phyloP scores from a whole-genome alignment of 169 alveolate species.

The Perkinsus olseni region DNA sequence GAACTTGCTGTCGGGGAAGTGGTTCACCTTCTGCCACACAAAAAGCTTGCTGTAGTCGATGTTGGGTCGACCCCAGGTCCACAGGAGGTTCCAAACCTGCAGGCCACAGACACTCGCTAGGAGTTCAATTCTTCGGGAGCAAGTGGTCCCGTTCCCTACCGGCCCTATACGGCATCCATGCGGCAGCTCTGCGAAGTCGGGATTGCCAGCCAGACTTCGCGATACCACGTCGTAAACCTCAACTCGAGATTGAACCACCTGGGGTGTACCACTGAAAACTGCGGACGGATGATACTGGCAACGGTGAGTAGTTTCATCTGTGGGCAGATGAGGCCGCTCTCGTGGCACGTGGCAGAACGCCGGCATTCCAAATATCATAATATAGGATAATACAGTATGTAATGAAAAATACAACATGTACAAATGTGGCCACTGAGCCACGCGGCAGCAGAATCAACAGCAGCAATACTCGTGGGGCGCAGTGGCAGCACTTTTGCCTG shows the following conservation, averaged over 20 bases:
- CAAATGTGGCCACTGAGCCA: too few relatives aligned
- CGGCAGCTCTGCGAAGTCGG: slow-evolving; percentile 56
- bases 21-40: slow-evolving; percentile 60
- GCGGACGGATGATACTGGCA: too few relatives aligned
- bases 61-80: slow-evolving; percentile 68
- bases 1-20: slow-evolving; percentile 52
- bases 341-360: too few relatives aligned
- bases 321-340: too few relatives aligned
- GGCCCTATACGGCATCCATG: slow-evolving; percentile 38
- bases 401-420: too few relatives aligned
- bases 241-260: slow-evolving; percentile 50
- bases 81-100: slow-evolving; percentile 59
- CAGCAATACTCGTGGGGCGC: too few relatives aligned
- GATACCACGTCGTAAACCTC: slow-evolving; percentile 60
- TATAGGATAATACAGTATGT: too few relatives aligned
- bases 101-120: background rate
- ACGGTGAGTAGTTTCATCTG: too few relatives aligned
- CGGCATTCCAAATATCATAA: too few relatives aligned
- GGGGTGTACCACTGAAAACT: too few relatives aligned
- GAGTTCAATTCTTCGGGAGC: background rate
- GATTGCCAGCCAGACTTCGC: slow-evolving; percentile 44
- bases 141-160: background rate
- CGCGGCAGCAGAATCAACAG: too few relatives aligned
- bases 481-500: too few relatives aligned
- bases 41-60: slow-evolving; percentile 53